Base-by-base conservation (phyloP, 352 stramenopile genomes). In the Globisporangium rhizosaccharum region DNA sequence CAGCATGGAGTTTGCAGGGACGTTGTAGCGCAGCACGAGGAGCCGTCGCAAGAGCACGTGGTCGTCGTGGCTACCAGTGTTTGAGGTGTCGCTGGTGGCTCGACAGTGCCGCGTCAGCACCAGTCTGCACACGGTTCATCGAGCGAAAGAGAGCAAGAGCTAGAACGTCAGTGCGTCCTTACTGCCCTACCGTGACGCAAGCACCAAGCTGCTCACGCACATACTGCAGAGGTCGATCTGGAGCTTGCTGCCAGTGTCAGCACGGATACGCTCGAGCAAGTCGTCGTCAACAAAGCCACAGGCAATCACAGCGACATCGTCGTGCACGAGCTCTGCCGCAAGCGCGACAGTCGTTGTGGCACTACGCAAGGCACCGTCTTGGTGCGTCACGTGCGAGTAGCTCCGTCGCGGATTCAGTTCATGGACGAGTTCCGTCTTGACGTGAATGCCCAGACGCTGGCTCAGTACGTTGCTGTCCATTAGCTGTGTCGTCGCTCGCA, bases 241-340 rank as follows among this genome's bases (percentile, higher is more conserved):
- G n/a, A 50, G 15, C 39, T 56, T 61, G 26, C 26, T 18, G 28
- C 52, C 9, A 5, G 51, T 48, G 3, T 20, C 26, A 20, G 33
- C 50, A 28, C 42, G 17, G 28, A 51, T 57, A 63, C 51, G 28
- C 54, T 46, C 17, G 46, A 46, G 30, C 18, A 73, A 51, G 14
- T 81, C 74, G 63, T 87, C 76, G 45, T 87, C 72, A 23, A 77
- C 72, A 53, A 72, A 84, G 44, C 84, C 76, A 11, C 60, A 70
- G 41, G 71, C 48, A 23, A 75, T 49, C 4, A 87, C 65, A 1
- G 66, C 76, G 44, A 79, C 56, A 17, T 82, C 71, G 25, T 76
- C 62, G 44, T 53, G 72, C 15, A 84, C 41, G 7, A 76, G 58
- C 53, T 71, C 71, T 14, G 75, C 67, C 11, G 62, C 66, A 61